phyloP scores from a whole-genome alignment of 805 yeast genomes.

The Metschnikowia chrysomelidarum region DNA sequence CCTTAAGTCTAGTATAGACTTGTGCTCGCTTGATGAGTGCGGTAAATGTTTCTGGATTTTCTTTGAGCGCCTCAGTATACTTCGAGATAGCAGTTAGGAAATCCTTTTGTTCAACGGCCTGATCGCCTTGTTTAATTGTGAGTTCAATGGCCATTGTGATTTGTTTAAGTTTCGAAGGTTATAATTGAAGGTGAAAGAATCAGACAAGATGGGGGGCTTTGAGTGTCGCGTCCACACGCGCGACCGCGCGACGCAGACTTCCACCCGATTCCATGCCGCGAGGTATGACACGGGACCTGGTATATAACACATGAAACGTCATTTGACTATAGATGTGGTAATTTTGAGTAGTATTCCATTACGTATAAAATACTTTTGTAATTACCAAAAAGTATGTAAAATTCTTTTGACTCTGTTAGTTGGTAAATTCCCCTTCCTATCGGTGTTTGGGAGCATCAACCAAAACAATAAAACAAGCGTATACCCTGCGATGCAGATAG shows the following conservation, averaged over 20 bases:
- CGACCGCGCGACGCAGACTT: too few species aligned
- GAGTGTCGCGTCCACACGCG: too few species aligned
- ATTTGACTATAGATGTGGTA: too few species aligned
- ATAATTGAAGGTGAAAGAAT: too few species aligned
- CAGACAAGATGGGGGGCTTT: too few species aligned
- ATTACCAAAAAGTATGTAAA: conserved; percentile 7
- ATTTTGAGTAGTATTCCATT: too few species aligned
- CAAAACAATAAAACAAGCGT: conserved; percentile 19
- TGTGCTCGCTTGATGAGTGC: conserved; percentile 51
- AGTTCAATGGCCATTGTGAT: conserved; percentile 38
- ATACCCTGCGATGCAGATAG: conserved; percentile 21
- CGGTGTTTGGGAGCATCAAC: conserved; percentile 19
- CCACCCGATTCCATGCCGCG: too few species aligned
- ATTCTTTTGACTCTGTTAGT: conserved; percentile 2
- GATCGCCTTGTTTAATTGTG: conserved; percentile 35
- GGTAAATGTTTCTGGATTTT: conserved; percentile 44
- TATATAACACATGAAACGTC: too few species aligned
- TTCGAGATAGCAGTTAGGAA: conserved; percentile 43
- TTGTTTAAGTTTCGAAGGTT: too few species aligned
- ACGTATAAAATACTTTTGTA: too few species aligned
- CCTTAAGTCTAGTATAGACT: conserved; percentile 45
- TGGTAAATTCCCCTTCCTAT: conserved; percentile 7
- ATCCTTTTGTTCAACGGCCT: conserved; percentile 30
- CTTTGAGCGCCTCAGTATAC: conserved; percentile 39
- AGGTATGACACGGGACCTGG: too few species aligned